phyloP scores from a whole-genome alignment of 257 asterid genomes.

The Leptodermis oblonga region DNA sequence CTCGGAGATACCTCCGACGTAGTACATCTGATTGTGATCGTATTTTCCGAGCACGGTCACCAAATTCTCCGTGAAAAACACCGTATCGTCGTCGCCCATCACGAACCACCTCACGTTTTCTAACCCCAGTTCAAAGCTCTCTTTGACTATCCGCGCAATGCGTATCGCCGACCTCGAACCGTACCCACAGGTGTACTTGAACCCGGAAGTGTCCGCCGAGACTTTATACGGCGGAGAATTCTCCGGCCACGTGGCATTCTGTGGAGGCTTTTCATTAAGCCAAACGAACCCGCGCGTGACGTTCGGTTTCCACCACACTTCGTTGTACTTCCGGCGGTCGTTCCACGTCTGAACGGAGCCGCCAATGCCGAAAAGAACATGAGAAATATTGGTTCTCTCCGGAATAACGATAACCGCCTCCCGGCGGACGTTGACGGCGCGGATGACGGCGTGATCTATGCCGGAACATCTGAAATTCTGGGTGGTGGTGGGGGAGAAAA shows the following conservation, averaged over 20 bases:
- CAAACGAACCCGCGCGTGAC: conserved; percentile 71
- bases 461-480: conserved; percentile 27
- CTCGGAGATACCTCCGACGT: conserved; percentile 78
- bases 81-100: conserved; percentile 93
- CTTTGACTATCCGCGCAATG: conserved; percentile 67
- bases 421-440: background rate
- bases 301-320: conserved; percentile 84
- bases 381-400: conserved; percentile 38
- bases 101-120: conserved; percentile 78
- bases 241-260: conserved; percentile 31
- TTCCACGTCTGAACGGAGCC: conserved; percentile 79
- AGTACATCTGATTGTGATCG: conserved; percentile 62
- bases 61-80: conserved; percentile 71
- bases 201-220: conserved; percentile 47
- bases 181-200: conserved; percentile 47
- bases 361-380: conserved; percentile 73
- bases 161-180: conserved; percentile 70
- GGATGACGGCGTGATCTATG: conserved; percentile 3
- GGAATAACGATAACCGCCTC: too few species aligned
- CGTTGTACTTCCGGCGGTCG: conserved; percentile 53
- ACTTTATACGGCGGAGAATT: conserved; percentile 49
- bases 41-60: conserved; percentile 45
- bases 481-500: conserved; percentile 27
- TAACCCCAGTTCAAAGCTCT: conserved; percentile 50
- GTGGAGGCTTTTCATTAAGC: conserved; percentile 50